phyloP scores from a whole-genome alignment of 371 early-diverging fungal genomes.

The Lichtheimia ramosa region DNA sequence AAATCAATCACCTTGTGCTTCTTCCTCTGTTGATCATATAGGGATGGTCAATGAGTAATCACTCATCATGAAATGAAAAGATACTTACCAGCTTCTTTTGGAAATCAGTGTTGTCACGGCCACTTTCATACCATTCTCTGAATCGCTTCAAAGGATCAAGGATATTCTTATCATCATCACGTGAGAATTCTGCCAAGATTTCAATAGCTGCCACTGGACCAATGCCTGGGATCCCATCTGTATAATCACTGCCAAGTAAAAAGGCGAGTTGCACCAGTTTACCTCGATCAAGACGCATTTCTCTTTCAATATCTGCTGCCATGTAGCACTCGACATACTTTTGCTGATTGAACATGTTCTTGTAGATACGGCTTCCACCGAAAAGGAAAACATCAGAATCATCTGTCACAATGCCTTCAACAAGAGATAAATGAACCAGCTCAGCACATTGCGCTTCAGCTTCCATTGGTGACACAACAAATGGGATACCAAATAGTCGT shows the following conservation, averaged over 20 bases:
- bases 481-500: conserved; percentile 95
- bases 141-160: conserved; percentile 49
- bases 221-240: conserved; percentile 91
- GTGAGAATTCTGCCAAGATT: conserved; percentile 72
- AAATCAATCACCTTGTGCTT: conserved; percentile 54
- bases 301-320: conserved; percentile 61
- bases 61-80: not conserved
- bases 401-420: conserved; percentile 98
- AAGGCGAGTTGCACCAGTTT: conserved; percentile 87
- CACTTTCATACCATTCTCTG: conserved; percentile 63
- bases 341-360: conserved; percentile 93
- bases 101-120: conserved; percentile 45
- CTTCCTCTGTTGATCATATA: conserved; percentile 40
- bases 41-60: not conserved
- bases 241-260: conserved; percentile 98
- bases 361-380: conserved; percentile 89
- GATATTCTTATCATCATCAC: conserved; percentile 32
- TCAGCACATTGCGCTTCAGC: conserved; percentile 98
- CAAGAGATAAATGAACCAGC: conserved; percentile 64
- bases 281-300: conserved; percentile 69
- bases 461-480: conserved; percentile 94
- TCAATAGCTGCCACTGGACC: conserved; percentile 96
- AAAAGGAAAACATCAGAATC: conserved; percentile 99
- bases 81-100: conserved; percentile 63
- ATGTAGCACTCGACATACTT: conserved; percentile 86